Conservation (phyloP, 2,329 filamentous ascomycete species). For the Alternaria brassicicola region DNA sequence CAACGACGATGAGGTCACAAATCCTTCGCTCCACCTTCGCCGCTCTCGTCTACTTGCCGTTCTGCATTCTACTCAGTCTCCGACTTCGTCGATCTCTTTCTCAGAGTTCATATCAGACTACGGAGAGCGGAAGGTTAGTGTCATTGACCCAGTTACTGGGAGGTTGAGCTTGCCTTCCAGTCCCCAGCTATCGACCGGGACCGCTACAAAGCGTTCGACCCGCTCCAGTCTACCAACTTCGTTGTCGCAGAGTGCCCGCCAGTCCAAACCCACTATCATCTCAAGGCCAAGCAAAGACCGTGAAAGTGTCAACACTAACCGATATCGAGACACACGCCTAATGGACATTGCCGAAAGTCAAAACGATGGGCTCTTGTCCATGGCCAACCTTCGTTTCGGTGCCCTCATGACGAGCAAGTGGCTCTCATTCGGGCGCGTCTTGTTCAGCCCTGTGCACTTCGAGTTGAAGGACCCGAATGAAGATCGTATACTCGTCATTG, state of each 20-base stretch:
- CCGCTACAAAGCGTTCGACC: conserved; percentile 37
- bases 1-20: conserved; percentile 28
- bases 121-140: conserved; percentile 49
- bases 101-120: conserved; percentile 62
- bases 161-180: conserved; percentile 46
- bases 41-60: conserved; percentile 60
- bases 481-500: conserved; percentile 75
- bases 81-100: conserved; percentile 60
- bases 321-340: conserved; percentile 64
- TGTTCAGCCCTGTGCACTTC: conserved; percentile 80
- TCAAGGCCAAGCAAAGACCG: conserved; percentile 45
- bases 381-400: conserved; percentile 77
- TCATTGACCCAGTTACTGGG: conserved; percentile 48
- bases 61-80: conserved; percentile 56
- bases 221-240: conserved; percentile 46
- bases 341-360: conserved; percentile 52
- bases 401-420: conserved; percentile 88
- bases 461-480: conserved; percentile 66
- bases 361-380: conserved; percentile 53
- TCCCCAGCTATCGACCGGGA: conserved; percentile 39
- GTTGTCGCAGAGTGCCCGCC: conserved; percentile 36
- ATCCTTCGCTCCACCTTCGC: conserved; percentile 52
- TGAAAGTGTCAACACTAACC: conserved; percentile 39
- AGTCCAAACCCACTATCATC: conserved; percentile 39
- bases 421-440: conserved; percentile 81